phyloP scores from a whole-genome alignment of 2,329 filamentous ascomycete species.

The Monilinia polystroma region DNA sequence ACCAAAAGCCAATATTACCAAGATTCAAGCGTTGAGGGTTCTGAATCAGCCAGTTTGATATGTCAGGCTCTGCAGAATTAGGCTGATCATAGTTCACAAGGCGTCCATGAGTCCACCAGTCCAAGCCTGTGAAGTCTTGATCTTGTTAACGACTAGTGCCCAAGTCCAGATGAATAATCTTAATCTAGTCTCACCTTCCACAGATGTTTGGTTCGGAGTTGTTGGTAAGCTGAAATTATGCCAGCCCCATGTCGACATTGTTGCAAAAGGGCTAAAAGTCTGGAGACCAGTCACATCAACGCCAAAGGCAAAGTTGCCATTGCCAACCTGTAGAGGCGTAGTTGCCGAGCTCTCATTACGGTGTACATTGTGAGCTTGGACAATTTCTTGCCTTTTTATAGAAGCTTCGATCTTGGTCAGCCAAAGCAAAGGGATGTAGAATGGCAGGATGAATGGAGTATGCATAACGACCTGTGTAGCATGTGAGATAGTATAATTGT shows the following conservation, averaged over 20 bases:
- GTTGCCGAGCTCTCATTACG: slow-evolving; percentile 38
- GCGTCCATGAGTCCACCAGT: slow-evolving; percentile 45
- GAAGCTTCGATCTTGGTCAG: neutral
- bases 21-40: slow-evolving; percentile 49
- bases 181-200: slow-evolving; percentile 25
- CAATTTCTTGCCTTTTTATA: slow-evolving; percentile 6
- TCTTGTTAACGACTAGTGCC: slow-evolving; percentile 37
- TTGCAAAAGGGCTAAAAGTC: slow-evolving; percentile 46
- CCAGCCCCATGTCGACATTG: slow-evolving; percentile 48
- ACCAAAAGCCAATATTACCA: slow-evolving; percentile 45
- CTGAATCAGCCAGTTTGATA: slow-evolving; percentile 52
- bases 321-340: slow-evolving; percentile 45
- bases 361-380: slow-evolving; percentile 27
- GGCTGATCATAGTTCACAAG: slow-evolving; percentile 47
- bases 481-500: neutral
- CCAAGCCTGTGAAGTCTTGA: slow-evolving; percentile 18
- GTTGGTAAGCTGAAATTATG: slow-evolving; percentile 47
- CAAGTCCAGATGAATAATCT: neutral
- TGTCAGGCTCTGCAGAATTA: slow-evolving; percentile 44
- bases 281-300: slow-evolving; percentile 48
- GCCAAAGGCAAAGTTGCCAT: slow-evolving; percentile 50
- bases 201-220: slow-evolving; percentile 38
- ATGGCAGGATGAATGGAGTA: neutral
- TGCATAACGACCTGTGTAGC: neutral
- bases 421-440: neutral